Evolutionary conservation across 345 rosid genomes (phyloP), one percentile per base, ranked within the genome.

Genomic region (Melaleuca alternifolia): DNA sequence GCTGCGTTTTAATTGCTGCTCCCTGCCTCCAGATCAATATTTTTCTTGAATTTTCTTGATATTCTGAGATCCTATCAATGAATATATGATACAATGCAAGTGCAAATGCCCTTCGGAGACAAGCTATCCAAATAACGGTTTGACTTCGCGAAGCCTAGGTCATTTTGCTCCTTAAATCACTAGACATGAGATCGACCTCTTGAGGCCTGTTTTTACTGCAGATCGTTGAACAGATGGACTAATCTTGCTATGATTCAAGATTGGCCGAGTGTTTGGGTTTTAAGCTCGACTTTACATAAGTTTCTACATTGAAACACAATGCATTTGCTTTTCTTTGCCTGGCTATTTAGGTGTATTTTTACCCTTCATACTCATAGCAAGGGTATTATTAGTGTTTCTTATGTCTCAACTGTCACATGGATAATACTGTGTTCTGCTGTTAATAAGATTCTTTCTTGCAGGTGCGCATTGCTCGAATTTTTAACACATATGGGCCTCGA

Each of bases 381-480:
- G 7, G 12, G 13, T 71, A 37, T 71, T 18, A 13, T 30, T 56
- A 8, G 24, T 33, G 51, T 53, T 21, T 37, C 48, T 41, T 51
- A 65, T 79, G n/a, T 50, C 51, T 26, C 12, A 33, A 82, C 50
- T 41, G 21, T 24, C 61, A 30, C 44, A 6, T 41, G 11, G 23
- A 76, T 30, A 44, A 50, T 51, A 13, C 87, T 71, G 28, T 30
- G 51, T 51, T 12, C 24, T 6, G 53, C 61, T 26, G 84, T 84
- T 48, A 41, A 71, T 53, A 51, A 77, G 28, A 10, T 83, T 89
- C 81, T 57, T 86, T 33, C 76, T 89, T 84, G 84, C 94, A 97
- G 99, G 99, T 97, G 37, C 95, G 99, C 52, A 97, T 97, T 92
- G 98, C 99, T 88, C 98, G 99, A 85, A 97, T 97, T 33, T 97